phyloP scores from a whole-genome alignment of 768 basidiomycete genomes.

The Lactifluus hygrophoroides region DNA sequence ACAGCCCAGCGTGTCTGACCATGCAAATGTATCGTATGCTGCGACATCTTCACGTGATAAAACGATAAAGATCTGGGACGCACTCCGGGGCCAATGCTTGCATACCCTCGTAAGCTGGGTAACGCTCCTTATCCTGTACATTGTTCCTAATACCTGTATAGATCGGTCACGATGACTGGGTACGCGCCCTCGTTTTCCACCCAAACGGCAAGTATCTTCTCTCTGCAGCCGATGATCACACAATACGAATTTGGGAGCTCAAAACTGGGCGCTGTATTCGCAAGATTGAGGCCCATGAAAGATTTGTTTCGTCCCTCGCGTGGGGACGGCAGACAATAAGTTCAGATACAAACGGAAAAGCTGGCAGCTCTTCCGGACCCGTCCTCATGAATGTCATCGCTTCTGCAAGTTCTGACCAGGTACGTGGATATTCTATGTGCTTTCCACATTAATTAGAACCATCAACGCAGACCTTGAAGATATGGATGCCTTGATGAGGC shows the following conservation, averaged over 20 bases:
- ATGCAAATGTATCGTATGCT: slow-evolving; percentile 32
- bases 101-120: slow-evolving; percentile 34
- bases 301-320: slow-evolving; percentile 18
- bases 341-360: slow-evolving; percentile 13
- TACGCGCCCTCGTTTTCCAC: slow-evolving; percentile 49
- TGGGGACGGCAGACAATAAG: slow-evolving; percentile 20
- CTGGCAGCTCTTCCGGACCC: slow-evolving; percentile 9
- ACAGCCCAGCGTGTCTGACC: slow-evolving; percentile 26
- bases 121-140: neutral
- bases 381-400: slow-evolving; percentile 20
- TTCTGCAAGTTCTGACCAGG: slow-evolving; percentile 19
- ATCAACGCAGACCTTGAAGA: slow-evolving; percentile 17
- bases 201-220: slow-evolving; percentile 48
- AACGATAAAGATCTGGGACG: slow-evolving; percentile 47
- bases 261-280: slow-evolving; percentile 40
- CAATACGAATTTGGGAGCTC: slow-evolving; percentile 51
- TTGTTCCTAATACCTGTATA: slow-evolving; percentile 2
- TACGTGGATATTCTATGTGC: neutral
- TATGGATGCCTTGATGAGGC: slow-evolving; percentile 19
- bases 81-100: slow-evolving; percentile 39
- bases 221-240: slow-evolving; percentile 52
- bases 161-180: slow-evolving; percentile 48
- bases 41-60: slow-evolving; percentile 49
- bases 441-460: neutral
- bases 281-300: slow-evolving; percentile 19